Evolutionary conservation across 805 yeast species (phyloP).

Genomic region (Sugiyamaella lignohabitans): DNA sequence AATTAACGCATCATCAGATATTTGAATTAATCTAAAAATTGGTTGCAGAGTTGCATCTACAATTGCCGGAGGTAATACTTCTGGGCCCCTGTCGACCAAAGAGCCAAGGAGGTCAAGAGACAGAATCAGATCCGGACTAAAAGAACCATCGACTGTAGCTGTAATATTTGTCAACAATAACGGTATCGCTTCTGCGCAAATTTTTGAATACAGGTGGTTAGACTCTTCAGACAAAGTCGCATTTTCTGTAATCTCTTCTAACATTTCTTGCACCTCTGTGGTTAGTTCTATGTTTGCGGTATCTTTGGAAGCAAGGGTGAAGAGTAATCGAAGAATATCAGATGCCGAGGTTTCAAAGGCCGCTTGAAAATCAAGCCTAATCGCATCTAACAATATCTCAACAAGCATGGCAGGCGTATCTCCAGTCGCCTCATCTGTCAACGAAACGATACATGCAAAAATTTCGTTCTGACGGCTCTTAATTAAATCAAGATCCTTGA

Average conservation of each 20-base stretch:
- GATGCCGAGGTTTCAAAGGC: slow-evolving; percentile 25
- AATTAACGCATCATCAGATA: slow-evolving; percentile 66
- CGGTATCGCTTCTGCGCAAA: slow-evolving; percentile 51
- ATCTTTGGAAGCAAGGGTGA: slow-evolving; percentile 62
- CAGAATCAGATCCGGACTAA: slow-evolving; percentile 41
- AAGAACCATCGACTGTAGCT: neutral
- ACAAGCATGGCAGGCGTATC: slow-evolving; percentile 71
- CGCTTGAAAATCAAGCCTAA: slow-evolving; percentile 40
- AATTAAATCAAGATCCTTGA: slow-evolving; percentile 18
- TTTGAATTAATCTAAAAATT: slow-evolving; percentile 42
- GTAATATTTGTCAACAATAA: slow-evolving; percentile 30
- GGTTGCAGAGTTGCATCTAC: slow-evolving; percentile 27
- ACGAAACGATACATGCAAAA: slow-evolving; percentile 36
- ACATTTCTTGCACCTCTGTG: slow-evolving; percentile 61
- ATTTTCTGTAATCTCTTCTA: slow-evolving; percentile 50
- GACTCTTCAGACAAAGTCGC: slow-evolving; percentile 36
- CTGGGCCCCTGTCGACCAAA: slow-evolving; percentile 26
- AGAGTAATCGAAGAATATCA: slow-evolving; percentile 47
- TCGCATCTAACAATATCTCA: slow-evolving; percentile 58
- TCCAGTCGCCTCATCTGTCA: slow-evolving; percentile 62
- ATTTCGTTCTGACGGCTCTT: slow-evolving; percentile 24
- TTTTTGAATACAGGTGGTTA: slow-evolving; percentile 38
- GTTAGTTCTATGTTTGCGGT: slow-evolving; percentile 67
- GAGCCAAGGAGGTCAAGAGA: slow-evolving; percentile 42
- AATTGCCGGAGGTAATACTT: slow-evolving; percentile 19